phyloP scores from a whole-genome alignment of 768 basidiomycete genomes.

The Lactifluus echinatus region DNA sequence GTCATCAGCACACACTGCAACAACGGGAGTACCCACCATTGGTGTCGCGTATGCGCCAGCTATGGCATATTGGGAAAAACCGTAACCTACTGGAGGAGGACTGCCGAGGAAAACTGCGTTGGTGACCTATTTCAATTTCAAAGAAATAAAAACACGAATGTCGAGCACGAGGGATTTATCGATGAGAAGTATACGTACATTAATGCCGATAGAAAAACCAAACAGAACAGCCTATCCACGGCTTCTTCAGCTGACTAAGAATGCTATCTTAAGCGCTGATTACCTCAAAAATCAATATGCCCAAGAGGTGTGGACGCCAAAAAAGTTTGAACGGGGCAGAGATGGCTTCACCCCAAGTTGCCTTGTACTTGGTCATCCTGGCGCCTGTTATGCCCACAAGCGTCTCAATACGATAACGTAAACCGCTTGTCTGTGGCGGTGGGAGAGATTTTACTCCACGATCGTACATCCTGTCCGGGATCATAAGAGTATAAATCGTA shows the following conservation, averaged over 20 bases:
- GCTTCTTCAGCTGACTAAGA: background rate
- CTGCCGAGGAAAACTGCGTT: conserved; percentile 56
- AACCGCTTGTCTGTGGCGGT: conserved; percentile 21
- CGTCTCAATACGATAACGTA: conserved; percentile 48
- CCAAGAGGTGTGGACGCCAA: conserved; percentile 55
- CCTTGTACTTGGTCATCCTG: conserved; percentile 48
- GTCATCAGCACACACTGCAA: background rate
- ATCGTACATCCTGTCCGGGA: conserved; percentile 45
- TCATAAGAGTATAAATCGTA: background rate
- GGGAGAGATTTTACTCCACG: conserved; percentile 37
- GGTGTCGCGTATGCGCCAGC: conserved; percentile 49
- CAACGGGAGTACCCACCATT: conserved; percentile 32
- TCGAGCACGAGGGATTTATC: too few species aligned
- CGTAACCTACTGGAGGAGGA: conserved; percentile 46
- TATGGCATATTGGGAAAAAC: conserved; percentile 40
- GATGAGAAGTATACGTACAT: conserved; percentile 33
- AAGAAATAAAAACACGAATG: too few species aligned
- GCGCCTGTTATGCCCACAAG: conserved; percentile 53
- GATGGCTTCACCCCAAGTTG: conserved; percentile 40
- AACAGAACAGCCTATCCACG: conserved; percentile 43
- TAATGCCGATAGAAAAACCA: conserved; percentile 58
- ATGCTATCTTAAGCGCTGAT: background rate
- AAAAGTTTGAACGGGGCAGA: conserved; percentile 41
- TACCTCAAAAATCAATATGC: conserved; percentile 38
- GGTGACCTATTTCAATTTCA: too few species aligned